Conservation (phyloP, 179 eudicot genomes). For the Heliamphora pulchella region DNA sequence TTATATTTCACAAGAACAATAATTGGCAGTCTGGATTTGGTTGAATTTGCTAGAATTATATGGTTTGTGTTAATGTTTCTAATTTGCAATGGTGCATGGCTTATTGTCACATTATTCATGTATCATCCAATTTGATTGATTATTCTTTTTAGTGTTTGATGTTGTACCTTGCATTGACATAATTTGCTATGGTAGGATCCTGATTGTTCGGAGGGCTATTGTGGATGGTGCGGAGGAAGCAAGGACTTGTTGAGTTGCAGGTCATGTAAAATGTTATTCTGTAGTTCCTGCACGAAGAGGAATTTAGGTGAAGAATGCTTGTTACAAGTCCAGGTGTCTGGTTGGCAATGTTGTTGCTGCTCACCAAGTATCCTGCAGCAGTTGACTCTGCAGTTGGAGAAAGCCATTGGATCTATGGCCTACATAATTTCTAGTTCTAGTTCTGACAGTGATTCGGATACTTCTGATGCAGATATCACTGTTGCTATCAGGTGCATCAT, state of each 20-base stretch:
- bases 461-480: constrained; percentile 46
- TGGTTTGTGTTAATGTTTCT: not conserved
- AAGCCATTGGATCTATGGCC: constrained; percentile 39
- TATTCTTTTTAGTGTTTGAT: constrained; percentile 1
- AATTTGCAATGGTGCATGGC: not conserved
- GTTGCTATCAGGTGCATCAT: constrained; percentile 46
- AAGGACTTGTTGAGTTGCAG: constrained; percentile 49
- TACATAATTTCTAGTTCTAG: constrained; percentile 49
- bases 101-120: not conserved
- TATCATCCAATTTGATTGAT: not conserved
- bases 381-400: constrained; percentile 46
- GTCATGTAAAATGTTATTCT: constrained; percentile 52
- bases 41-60: not conserved
- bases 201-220: constrained; percentile 44
- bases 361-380: constrained; percentile 51
- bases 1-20: not conserved
- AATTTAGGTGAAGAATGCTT: constrained; percentile 56
- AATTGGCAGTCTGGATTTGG: not conserved
- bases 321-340: constrained; percentile 30
- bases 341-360: constrained; percentile 79
- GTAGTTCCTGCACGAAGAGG: constrained; percentile 53
- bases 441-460: constrained; percentile 71
- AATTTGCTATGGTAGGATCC: constrained; percentile 35
- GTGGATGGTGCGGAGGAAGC: constrained; percentile 72
- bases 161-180: constrained; percentile 2